Evolutionary conservation across 768 basidiomycete species (phyloP).

Genomic region (Rubroboletus pulcherrimus): DNA sequence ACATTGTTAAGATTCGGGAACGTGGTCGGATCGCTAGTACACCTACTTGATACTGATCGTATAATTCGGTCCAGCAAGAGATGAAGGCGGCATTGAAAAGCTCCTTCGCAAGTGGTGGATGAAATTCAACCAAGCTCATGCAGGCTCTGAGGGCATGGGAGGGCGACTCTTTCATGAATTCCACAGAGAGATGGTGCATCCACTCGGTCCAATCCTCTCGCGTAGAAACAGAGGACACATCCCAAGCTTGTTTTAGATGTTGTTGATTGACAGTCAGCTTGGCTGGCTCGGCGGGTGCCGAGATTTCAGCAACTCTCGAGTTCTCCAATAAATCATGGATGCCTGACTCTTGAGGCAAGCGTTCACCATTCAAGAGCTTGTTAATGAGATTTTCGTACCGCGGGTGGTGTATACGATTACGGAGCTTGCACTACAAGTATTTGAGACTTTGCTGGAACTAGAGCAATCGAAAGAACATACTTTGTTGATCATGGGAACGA

Average conservation of each 20-base stretch:
- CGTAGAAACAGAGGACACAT: constrained; percentile 69
- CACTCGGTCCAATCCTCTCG: constrained; percentile 93
- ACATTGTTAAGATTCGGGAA: constrained; percentile 5
- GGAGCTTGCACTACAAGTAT: constrained; percentile 58
- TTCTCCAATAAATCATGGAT: constrained; percentile 69
- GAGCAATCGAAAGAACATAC: constrained; percentile 34
- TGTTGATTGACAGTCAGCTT: constrained; percentile 96
- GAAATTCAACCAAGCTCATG: constrained; percentile 88
- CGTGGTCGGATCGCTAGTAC: not conserved
- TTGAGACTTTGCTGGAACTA: not conserved
- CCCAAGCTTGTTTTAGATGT: constrained; percentile 96
- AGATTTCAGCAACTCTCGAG: constrained; percentile 63
- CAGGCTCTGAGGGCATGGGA: constrained; percentile 97
- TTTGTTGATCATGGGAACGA: constrained; percentile 96
- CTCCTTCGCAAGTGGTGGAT: constrained; percentile 88
- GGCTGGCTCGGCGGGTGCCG: constrained; percentile 80
- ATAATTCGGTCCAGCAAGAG: constrained; percentile 95
- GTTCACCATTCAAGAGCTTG: constrained; percentile 89
- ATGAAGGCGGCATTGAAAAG: constrained; percentile 98
- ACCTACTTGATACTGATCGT: constrained; percentile 90
- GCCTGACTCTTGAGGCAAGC: constrained; percentile 80
- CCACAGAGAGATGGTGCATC: constrained; percentile 89
- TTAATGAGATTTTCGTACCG: constrained; percentile 86
- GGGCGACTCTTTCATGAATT: constrained; percentile 97
- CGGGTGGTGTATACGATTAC: constrained; percentile 72